Conservation (phyloP, 768 basidiomycete genomes). For the Boletus vermiculosoides region DNA sequence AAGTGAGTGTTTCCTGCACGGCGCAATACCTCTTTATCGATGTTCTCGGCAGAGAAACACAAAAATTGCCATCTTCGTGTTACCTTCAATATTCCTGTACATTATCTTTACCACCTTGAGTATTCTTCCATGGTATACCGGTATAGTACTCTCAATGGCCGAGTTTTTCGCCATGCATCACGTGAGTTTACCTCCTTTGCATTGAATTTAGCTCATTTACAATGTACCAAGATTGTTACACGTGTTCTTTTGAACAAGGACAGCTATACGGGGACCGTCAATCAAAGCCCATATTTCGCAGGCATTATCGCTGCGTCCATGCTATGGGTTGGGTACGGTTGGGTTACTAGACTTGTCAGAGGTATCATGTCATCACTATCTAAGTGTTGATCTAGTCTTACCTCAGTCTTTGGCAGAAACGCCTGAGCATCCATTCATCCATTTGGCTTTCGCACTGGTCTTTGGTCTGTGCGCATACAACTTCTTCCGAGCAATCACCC, state of each 20-base stretch:
- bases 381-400: background rate
- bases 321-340: constrained; percentile 82
- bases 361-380: constrained; percentile 43
- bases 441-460: constrained; percentile 71
- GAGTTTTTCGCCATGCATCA: constrained; percentile 95
- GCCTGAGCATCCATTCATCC: constrained; percentile 69
- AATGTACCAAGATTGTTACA: constrained; percentile 63
- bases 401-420: constrained; percentile 50
- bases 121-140: constrained; percentile 88
- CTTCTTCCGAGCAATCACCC: constrained; percentile 85
- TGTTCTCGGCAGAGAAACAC: constrained; percentile 62
- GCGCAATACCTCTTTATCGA: constrained; percentile 2
- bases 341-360: constrained; percentile 73
- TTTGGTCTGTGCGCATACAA: constrained; percentile 79
- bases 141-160: constrained; percentile 75
- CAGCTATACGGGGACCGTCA: constrained; percentile 79
- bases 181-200: constrained; percentile 45
- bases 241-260: constrained; percentile 82
- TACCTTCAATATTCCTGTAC: constrained; percentile 79
- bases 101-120: constrained; percentile 82
- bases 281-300: constrained; percentile 88
- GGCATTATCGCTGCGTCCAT: constrained; percentile 86
- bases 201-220: constrained; percentile 8
- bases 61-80: constrained; percentile 70
- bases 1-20: constrained; percentile 45